These are phyloP conservation scores for Phellinidium pouzarii DNA, from an alignment of 1,284 basidiomycete species.

Conservation along the genomic window DNA sequence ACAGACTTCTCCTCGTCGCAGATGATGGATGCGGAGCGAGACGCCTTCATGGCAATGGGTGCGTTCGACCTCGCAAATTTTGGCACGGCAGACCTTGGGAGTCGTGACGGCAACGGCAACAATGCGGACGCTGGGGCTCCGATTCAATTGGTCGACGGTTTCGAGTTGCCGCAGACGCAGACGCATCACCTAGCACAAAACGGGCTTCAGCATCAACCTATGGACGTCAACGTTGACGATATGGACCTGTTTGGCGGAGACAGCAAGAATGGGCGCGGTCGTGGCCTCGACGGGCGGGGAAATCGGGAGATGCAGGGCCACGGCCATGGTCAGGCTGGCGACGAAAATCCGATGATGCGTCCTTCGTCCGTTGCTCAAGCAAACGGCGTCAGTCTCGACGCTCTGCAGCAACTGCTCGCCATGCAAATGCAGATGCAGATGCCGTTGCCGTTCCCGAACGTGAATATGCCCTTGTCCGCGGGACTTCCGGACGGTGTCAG, in stretches of 20 bases:
- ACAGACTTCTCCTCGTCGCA: neutral
- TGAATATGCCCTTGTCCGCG: neutral
- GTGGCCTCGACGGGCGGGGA: neutral
- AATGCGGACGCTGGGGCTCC: neutral
- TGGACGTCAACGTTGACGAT: neutral
- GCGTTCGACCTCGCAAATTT: neutral
- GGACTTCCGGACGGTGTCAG: neutral
- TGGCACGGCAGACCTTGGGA: neutral
- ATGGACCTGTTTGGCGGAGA: neutral
- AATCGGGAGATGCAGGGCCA: neutral
- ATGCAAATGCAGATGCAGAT: conserved; percentile 16
- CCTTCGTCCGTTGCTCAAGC: neutral
- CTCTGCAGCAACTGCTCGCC: conserved; percentile 15
- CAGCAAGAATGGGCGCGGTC: neutral
- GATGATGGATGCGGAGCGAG: neutral
- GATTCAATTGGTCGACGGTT: neutral
- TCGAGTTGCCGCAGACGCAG: too few relatives aligned
- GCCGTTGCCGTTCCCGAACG: neutral
- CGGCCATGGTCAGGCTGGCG: neutral
- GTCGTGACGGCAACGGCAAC: neutral
- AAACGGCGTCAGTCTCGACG: conserved; percentile 11
- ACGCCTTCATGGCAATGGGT: neutral
- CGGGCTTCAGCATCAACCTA: neutral
- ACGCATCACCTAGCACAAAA: neutral
- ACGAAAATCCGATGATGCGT: neutral